Evolutionary conservation across 2,329 filamentous ascomycete species (phyloP).

Genomic region (Trichoderma simmonsii): DNA sequence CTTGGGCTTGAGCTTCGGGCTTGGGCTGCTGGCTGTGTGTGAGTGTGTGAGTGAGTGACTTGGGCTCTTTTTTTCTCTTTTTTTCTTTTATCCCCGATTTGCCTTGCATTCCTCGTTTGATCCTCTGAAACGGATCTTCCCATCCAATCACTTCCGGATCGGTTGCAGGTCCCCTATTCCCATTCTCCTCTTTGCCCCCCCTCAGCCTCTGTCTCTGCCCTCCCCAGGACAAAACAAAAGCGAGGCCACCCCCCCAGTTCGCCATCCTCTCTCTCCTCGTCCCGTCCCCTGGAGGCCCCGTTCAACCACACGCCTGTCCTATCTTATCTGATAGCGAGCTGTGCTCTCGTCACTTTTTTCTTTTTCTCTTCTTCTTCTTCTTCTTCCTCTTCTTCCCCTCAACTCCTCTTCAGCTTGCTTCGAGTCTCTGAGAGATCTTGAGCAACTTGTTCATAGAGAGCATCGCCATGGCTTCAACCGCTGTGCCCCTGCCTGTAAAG

Average conservation of each 20-base stretch:
- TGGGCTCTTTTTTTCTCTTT: neutral
- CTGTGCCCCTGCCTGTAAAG: slow-evolving; percentile 38
- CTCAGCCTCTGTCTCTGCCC: neutral
- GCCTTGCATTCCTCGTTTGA: neutral
- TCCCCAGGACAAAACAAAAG: neutral
- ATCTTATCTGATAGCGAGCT: slow-evolving; percentile 16
- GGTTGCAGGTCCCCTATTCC: neutral
- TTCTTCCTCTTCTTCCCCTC: neutral
- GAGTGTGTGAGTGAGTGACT: neutral
- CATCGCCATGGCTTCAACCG: slow-evolving; percentile 46
- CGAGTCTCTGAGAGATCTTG: neutral
- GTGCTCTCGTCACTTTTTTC: neutral
- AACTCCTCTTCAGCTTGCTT: neutral
- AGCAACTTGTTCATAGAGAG: neutral
- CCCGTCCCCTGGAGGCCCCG: neutral
- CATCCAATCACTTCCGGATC: neutral
- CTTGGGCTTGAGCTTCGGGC: neutral
- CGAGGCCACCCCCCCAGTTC: neutral
- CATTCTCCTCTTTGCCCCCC: neutral
- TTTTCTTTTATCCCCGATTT: neutral
- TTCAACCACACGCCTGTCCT: neutral
- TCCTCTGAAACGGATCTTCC: neutral
- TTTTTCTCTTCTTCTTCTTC: neutral
- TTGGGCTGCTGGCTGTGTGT: neutral
- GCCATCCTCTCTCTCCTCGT: neutral